Conservation (phyloP, 257 asterid species). For the Cordia subcordata region DNA sequence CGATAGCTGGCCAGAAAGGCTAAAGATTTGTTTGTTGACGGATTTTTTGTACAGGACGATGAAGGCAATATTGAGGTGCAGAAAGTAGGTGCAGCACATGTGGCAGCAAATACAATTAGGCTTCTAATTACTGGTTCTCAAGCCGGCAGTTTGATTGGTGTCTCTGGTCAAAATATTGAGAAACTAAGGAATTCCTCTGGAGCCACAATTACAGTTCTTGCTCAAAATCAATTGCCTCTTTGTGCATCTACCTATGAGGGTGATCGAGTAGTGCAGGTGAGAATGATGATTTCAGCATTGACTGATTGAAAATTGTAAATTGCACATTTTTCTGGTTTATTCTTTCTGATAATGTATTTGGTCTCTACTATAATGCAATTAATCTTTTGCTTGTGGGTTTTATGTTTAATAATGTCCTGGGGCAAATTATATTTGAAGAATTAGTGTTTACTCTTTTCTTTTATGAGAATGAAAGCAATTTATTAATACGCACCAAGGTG, state of each 20-base stretch:
- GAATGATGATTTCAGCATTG: neutral
- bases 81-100: slow-evolving; percentile 74
- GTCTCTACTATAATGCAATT: too few relatives aligned
- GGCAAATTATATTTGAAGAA: too few relatives aligned
- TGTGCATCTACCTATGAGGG: slow-evolving; percentile 97
- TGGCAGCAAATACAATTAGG: slow-evolving; percentile 85
- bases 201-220: slow-evolving; percentile 72
- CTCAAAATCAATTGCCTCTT: slow-evolving; percentile 85
- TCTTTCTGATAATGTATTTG: too few relatives aligned
- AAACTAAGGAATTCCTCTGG: slow-evolving; percentile 80
- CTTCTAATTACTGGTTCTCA: slow-evolving; percentile 88
- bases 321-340: neutral
- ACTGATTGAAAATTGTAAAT: too few relatives aligned
- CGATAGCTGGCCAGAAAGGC: neutral
- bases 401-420: too few relatives aligned
- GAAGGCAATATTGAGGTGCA: slow-evolving; percentile 47
- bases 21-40: neutral
- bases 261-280: slow-evolving; percentile 94
- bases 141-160: slow-evolving; percentile 94
- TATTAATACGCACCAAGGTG: too few relatives aligned
- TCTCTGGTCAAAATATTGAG: slow-evolving; percentile 90
- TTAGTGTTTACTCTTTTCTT: too few relatives aligned
- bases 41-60: slow-evolving; percentile 52
- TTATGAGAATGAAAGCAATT: too few relatives aligned
- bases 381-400: too few relatives aligned